Base-by-base conservation (phyloP, 2,329 filamentous ascomycete genomes). In the Xylariomycetidae sp. region DNA sequence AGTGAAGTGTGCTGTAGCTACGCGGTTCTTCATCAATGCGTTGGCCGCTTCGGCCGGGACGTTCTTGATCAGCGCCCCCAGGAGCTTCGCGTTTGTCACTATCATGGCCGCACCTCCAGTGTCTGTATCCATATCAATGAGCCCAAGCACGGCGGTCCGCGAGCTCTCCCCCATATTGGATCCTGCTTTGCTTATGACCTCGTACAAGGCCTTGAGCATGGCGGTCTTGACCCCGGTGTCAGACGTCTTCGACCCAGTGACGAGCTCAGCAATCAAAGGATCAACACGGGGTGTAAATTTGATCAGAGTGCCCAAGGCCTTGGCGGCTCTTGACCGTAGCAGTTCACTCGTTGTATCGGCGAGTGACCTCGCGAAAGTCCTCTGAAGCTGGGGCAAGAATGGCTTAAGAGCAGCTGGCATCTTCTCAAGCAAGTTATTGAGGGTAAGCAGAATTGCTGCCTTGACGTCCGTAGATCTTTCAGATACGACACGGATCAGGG, bases 401-500 rank as follows among this genome's bases (percentile, higher is more conserved):
- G 92, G 92, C 64, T 97, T 96, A 41, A 98, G 74, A 48, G 94
- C 90, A 8, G 85, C 78, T 1, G 92, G 92, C 59, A 98, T 97
- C 74, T 97, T 98, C 63, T 95, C 88, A 23, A 98, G 70, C 18
- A 98, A 69, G 49, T 94, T 95, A 67, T 96, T 97, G 46, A 98
- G 77, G 0, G 92, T 95, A 34, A 94, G 74, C 41, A 98, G 70
- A 57, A 98, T 95, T 26, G 92, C 92, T 40, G 87, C 84, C 66
- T 95, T 97, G 61, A 98, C 88, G 32, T 98, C 94, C 3, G 88
- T 88, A 3, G 92, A 95, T 42, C 90, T 81, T 61, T 98, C 92
- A 5, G 92, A 96, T 13, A 98, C 89, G 15, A 97, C 90, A 74
- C 92, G 86, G 60, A 98, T 98, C 34, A 98, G 77, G 15, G 94